Percentiles rank a stretch among this genome's conserved stretches.
These are phyloP conservation scores for Groenewaldozyma auringiensis DNA, from an alignment of 1,139 yeast genomes.

Conservation along the genomic window DNA sequence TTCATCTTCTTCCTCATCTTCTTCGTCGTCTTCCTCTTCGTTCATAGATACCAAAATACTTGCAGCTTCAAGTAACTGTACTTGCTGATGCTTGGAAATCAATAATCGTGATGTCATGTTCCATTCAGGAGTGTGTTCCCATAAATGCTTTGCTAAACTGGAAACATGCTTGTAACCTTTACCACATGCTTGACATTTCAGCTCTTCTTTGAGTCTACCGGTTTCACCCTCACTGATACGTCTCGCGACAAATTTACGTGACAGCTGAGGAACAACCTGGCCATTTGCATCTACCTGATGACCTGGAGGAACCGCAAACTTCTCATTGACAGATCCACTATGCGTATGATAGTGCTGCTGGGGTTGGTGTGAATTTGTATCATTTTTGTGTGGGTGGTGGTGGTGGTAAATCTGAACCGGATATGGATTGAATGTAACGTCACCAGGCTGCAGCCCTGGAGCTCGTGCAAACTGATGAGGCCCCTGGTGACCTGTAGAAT, in stretches of 20 bases:
- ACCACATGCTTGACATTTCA: constrained; percentile 84
- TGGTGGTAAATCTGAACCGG: constrained; percentile 1
- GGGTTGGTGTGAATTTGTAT: not conserved
- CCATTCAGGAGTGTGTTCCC: constrained; percentile 94
- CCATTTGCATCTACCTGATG: not conserved
- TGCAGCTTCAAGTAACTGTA: constrained; percentile 81
- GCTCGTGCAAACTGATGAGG: not conserved
- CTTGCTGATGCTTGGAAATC: constrained; percentile 87
- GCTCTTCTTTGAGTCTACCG: constrained; percentile 72
- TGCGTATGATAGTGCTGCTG: not conserved
- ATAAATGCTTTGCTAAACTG: constrained; percentile 64
- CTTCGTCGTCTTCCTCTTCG: constrained; percentile 37
- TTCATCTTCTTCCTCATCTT: constrained; percentile 3
- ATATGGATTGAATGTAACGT: constrained; percentile 1
- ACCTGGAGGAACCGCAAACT: not conserved
- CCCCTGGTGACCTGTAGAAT: constrained; percentile 1
- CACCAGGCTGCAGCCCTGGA: not conserved
- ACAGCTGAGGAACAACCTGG: constrained; percentile 29
- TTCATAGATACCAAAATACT: constrained; percentile 78
- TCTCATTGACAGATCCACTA: not conserved
- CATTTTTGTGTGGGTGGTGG: not conserved
- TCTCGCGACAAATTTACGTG: constrained; percentile 71
- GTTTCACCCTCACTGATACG: constrained; percentile 82
- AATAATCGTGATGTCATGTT: constrained; percentile 70
- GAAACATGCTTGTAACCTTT: constrained; percentile 84